Evolutionary conservation across 441 rosid species (phyloP), one percentile per base, ranked within the genome.

Genomic region (Iberis amara): DNA sequence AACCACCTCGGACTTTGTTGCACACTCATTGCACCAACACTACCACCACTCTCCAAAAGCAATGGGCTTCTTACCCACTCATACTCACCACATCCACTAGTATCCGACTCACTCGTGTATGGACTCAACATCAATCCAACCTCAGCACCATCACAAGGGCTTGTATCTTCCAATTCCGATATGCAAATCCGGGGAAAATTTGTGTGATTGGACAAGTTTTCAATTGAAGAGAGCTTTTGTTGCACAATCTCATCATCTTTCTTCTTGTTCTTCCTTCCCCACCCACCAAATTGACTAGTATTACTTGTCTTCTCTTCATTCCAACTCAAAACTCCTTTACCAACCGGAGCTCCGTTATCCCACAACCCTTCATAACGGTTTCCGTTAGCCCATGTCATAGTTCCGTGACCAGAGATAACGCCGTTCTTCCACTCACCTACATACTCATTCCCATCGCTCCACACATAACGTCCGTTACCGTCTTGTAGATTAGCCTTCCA

Each of bases 381-480:
- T 51, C 76, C 69, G 8, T 70, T 74, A 38, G 69, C 68, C 79
- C 79, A 74, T 0, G 57, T 65, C 79, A 74, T 56, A 4, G 49
- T 43, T 4, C 79, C 79, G 60, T 54, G 68, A 32, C 79, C 79
- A 4, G 33, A 68, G 24, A 74, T 64, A 54, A 68, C 68, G 8
- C 79, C 79, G 21, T 71, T 71, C 63, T 64, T 64, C 71, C 70
- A 70, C 41, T 71, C 73, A 12, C 79, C 79, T 0, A 64, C 58
- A 40, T 74, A 74, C 69, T 61, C 73, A 39, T 67, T 74, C 32
- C 76, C 79, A 39, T 74, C 73, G 13, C 71, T 61, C 79, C 79
- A 74, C 14, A 68, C 64, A 15, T 74, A 74, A 42, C 76, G 69
- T 53, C 79, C 79, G 5, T 41, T 36, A 11, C 79, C 79, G 36